A percentile compares a stretch with the other conserved stretches of the same genome.
Evolutionary conservation across 768 basidiomycete species (phyloP).

Genomic region (Royoungia palumana): DNA sequence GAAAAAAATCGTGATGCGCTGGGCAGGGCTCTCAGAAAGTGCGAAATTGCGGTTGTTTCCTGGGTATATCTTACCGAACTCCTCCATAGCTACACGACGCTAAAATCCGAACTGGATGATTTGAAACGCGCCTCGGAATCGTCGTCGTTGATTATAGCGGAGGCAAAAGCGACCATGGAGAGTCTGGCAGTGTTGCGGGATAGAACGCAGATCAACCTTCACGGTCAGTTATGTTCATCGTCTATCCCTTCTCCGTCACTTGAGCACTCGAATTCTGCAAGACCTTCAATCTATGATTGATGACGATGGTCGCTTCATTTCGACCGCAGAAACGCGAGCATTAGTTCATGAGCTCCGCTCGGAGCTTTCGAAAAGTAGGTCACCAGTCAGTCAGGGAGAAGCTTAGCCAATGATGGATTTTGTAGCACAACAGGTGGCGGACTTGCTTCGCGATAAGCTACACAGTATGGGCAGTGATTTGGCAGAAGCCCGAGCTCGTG

Average conservation of each 20-base stretch:
- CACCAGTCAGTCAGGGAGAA: background rate
- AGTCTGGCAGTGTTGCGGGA: slow-evolving; percentile 26
- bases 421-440: slow-evolving; percentile 47
- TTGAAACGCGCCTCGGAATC: slow-evolving; percentile 25
- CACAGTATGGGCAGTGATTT: slow-evolving; percentile 41
- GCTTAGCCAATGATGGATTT: slow-evolving; percentile 5
- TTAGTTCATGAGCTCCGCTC: slow-evolving; percentile 33
- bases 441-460: slow-evolving; percentile 46
- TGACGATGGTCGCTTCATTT: slow-evolving; percentile 23
- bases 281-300: slow-evolving; percentile 31
- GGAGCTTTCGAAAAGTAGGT: slow-evolving; percentile 36
- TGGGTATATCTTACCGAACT: background rate
- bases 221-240: slow-evolving; percentile 20
- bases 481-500: slow-evolving; percentile 39
- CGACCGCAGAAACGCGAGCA: slow-evolving; percentile 25
- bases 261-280: slow-evolving; percentile 1
- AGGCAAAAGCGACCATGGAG: slow-evolving; percentile 26
- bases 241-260: background rate
- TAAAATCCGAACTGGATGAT: slow-evolving; percentile 29
- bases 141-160: slow-evolving; percentile 18
- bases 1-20: slow-evolving; percentile 20
- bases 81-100: slow-evolving; percentile 23
- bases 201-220: slow-evolving; percentile 17
- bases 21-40: slow-evolving; percentile 19
- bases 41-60: background rate